Conservation (phyloP, 225 moss, liverwort and hornwort species). For the Anthoceros angustus region DNA sequence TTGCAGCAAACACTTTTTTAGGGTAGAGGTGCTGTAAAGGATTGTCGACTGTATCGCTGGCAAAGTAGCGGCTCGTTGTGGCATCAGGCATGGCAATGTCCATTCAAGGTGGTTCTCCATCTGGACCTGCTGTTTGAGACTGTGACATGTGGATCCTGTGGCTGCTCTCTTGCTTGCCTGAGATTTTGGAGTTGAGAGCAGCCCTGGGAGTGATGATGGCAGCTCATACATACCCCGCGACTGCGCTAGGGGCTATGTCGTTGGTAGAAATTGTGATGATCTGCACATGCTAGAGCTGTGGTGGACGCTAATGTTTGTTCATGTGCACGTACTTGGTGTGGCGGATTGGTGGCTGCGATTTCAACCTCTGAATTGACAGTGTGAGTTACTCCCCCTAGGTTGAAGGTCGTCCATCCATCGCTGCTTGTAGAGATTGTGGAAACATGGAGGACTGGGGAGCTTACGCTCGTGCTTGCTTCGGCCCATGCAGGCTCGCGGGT, state of each 20-base stretch:
- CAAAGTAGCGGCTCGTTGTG: no score
- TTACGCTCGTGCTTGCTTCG: conserved; percentile 34
- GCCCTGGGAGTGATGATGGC: background rate
- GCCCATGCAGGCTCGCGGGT: conserved; percentile 60
- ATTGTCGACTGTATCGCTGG: no score
- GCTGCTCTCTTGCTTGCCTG: background rate
- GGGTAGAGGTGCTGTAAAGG: no score
- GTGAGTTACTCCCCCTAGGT: conserved; percentile 9
- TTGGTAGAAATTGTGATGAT: background rate
- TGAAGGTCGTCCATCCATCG: background rate
- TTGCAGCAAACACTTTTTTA: no score
- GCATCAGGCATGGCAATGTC: background rate
- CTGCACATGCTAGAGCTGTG: background rate
- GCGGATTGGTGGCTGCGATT: background rate
- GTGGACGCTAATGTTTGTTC: background rate
- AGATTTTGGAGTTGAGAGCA: background rate
- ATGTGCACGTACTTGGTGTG: background rate
- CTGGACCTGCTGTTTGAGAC: background rate
- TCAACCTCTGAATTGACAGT: conserved; percentile 1
- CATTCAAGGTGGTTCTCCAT: background rate
- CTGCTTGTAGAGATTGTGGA: conserved; percentile 9
- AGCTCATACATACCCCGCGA: background rate
- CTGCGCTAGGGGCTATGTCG: background rate
- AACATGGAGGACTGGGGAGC: conserved; percentile 29
- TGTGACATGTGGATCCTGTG: background rate